Base-by-base conservation (phyloP, 208 protist genomes). In the Acanthamoeba lenticulata region DNA sequence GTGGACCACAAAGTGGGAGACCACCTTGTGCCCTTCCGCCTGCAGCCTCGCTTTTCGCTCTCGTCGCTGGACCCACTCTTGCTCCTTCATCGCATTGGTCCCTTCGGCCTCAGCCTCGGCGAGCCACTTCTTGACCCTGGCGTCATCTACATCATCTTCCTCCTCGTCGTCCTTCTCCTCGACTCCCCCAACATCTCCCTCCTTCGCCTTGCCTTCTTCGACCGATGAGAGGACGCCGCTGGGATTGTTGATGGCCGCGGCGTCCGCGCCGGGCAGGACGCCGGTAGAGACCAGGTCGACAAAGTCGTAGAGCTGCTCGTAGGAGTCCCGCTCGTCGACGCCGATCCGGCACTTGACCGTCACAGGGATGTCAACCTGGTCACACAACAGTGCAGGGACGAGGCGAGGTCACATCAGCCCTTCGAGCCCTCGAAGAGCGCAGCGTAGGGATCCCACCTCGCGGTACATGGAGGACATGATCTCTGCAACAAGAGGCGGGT, bases 261-360 rank as follows among this genome's bases (percentile, higher is more conserved):
- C 0, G 19, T n/a, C n/a, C n/a, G n/a, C n/a, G n/a, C 13, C 52
- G 13, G 52, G 52, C 52, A 60, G 21, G 21, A n/a, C 52, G 52
- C 52, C 52, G 3, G 36, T 79, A 19, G 69, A 11, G 17, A 79
- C 79, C 34, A 19, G n/a, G 32, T 89, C 40, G 32, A 89, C 32
- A 36, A 89, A 89, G 47, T 40, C 36, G 27, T 11, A 36, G 29
- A 89, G 47, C 17, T 89, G 27, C 27, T 89, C 79, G 32, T 89
- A 89, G 24, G 42, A 60, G 40, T 89, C 79, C 0, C n/a, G 15
- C 21, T 89, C 79, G 32, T 89, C 79, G n/a, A 89, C 79, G 34
- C 79, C 79, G 40, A 89, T 89, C n/a, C 79, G 15, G 45, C 45
- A 57, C 47, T 89, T 89, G 29, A 57, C 79, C 79, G 79, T 60